phyloP scores from a whole-genome alignment of 73 alveolate species.

The Stentor roeselii region DNA sequence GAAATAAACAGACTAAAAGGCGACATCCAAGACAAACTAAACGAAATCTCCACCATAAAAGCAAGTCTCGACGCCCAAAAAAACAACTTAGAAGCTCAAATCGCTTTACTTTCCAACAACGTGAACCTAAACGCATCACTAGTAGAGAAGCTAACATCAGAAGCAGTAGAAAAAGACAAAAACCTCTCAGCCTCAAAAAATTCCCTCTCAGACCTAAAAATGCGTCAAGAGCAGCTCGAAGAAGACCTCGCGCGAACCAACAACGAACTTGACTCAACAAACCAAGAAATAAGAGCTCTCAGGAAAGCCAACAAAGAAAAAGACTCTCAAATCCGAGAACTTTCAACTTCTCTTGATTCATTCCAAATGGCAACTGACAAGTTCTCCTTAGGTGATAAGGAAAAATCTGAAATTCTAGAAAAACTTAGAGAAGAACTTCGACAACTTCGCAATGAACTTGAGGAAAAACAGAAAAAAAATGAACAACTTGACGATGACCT shows the following conservation, averaged over 20 bases:
- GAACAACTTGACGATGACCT: background rate
- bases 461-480: background rate
- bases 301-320: slow-evolving; percentile 16
- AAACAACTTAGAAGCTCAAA: background rate
- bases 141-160: slow-evolving; percentile 12
- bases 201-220: background rate
- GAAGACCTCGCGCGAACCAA: background rate
- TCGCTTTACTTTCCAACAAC: background rate
- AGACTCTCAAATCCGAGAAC: slow-evolving; percentile 13
- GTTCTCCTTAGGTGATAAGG: background rate
- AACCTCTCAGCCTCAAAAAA: background rate
- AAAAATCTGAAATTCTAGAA: slow-evolving; percentile 6
- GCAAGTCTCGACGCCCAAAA: slow-evolving; percentile 8
- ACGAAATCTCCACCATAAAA: background rate
- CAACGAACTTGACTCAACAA: background rate
- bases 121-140: background rate
- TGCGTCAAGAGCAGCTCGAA: background rate
- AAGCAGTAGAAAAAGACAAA: slow-evolving; percentile 17
- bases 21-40: slow-evolving; percentile 25
- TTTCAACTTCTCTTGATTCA: background rate
- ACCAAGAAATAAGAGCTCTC: background rate
- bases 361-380: background rate
- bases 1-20: slow-evolving; percentile 24
- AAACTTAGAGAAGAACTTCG: background rate
- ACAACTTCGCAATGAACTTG: background rate